phyloP scores from a whole-genome alignment of 2,329 filamentous ascomycete species.

The Fusarium sp. region DNA sequence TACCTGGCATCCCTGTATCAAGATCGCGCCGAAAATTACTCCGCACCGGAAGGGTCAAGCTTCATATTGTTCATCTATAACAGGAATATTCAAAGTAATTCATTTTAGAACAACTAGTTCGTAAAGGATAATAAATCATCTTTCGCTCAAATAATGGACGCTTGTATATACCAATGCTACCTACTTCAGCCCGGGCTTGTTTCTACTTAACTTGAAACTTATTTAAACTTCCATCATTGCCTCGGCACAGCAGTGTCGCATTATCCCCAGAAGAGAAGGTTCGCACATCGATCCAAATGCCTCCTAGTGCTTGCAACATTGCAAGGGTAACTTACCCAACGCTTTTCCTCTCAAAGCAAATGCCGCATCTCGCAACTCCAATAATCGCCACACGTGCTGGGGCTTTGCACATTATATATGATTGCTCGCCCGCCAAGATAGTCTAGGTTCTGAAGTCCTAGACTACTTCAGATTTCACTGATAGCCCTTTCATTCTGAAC shows the following conservation, averaged over 20 bases:
- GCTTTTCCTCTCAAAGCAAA: background rate
- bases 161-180: too few relatives aligned
- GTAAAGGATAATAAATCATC: too few relatives aligned
- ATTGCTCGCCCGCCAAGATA: background rate
- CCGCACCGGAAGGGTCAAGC: too few relatives aligned
- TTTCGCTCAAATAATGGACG: too few relatives aligned
- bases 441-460: background rate
- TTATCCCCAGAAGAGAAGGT: slow-evolving; percentile 5
- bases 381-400: background rate
- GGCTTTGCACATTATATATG: background rate
- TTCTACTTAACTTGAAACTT: background rate
- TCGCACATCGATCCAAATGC: background rate
- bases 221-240: background rate
- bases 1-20: too few relatives aligned
- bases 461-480: background rate
- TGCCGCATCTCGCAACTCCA: background rate
- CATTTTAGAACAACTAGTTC: too few relatives aligned
- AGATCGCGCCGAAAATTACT: too few relatives aligned
- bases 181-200: too few relatives aligned
- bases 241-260: background rate
- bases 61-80: too few relatives aligned
- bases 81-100: too few relatives aligned
- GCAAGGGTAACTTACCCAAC: background rate
- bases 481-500: background rate
- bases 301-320: background rate